A percentile compares a stretch with the other conserved stretches of the same genome.
Evolutionary conservation across 169 alveolate genomes (phyloP).

Genomic region (Plasmodium berghei): DNA sequence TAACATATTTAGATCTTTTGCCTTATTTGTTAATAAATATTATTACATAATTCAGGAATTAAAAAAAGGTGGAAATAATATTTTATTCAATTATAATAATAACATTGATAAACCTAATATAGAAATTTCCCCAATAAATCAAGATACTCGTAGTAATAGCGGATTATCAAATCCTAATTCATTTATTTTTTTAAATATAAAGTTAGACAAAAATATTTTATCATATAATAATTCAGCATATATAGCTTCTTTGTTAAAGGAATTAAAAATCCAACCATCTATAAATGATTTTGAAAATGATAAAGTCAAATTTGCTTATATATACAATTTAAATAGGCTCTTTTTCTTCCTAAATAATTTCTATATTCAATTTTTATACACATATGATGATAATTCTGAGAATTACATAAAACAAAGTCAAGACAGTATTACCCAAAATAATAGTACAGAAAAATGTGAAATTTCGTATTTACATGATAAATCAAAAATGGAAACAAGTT

Average conservation of each 20-base stretch:
- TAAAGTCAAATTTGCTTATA: conserved; percentile 24
- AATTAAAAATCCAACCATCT: conserved; percentile 35
- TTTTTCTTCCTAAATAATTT: conserved; percentile 51
- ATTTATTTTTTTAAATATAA: conserved; percentile 53
- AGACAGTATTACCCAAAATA: neutral
- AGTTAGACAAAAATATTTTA: conserved; percentile 7
- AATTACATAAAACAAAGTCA: neutral
- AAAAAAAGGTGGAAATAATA: neutral
- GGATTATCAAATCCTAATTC: conserved; percentile 24
- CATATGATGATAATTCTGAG: neutral
- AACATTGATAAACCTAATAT: neutral
- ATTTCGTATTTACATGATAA: neutral
- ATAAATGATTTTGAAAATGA: conserved; percentile 41
- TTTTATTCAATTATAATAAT: neutral
- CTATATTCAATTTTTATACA: conserved; percentile 33
- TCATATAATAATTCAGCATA: conserved; percentile 9
- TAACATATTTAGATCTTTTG: conserved; percentile 39
- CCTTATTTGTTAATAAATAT: conserved; percentile 52
- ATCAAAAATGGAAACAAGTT: neutral
- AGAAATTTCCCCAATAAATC: neutral
- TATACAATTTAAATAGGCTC: conserved; percentile 38
- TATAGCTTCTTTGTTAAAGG: conserved; percentile 7
- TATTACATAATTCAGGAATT: conserved; percentile 16
- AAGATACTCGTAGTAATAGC: neutral
- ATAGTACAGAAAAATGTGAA: neutral